These are phyloP conservation scores for Paxillus ammoniavirescens DNA, from an alignment of 768 basidiomycete species.

Conservation along the genomic window DNA sequence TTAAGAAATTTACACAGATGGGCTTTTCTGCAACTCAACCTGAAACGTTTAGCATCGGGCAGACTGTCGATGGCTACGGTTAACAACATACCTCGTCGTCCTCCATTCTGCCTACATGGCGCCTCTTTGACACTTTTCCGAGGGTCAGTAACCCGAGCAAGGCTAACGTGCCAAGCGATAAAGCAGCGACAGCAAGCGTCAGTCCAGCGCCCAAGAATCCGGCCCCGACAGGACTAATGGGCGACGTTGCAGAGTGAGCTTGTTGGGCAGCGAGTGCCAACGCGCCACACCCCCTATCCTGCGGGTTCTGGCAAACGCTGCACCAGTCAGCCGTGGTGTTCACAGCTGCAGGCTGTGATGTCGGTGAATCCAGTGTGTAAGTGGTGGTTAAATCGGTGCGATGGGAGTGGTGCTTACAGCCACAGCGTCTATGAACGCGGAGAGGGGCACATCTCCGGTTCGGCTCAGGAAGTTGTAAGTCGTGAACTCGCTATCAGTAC, in stretches of 20 bases:
- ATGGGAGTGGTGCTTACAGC: slow-evolving; percentile 25
- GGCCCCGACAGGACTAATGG: slow-evolving; percentile 56
- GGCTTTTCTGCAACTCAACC: slow-evolving; percentile 23
- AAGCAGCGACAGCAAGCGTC: slow-evolving; percentile 41
- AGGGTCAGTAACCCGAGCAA: slow-evolving; percentile 40
- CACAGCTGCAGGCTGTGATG: slow-evolving; percentile 44
- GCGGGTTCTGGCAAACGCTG: slow-evolving; percentile 51
- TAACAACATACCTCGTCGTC: slow-evolving; percentile 21
- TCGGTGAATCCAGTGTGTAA: slow-evolving; percentile 1
- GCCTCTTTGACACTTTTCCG: slow-evolving; percentile 13
- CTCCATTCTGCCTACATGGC: neutral
- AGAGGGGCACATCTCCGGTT: slow-evolving; percentile 52
- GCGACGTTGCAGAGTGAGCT: slow-evolving; percentile 31
- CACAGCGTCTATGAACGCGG: slow-evolving; percentile 45
- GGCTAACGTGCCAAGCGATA: slow-evolving; percentile 37
- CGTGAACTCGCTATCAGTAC: slow-evolving; percentile 48
- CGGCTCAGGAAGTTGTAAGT: slow-evolving; percentile 47
- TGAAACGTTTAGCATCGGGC: slow-evolving; percentile 7
- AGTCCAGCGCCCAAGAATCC: slow-evolving; percentile 67
- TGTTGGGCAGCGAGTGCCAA: slow-evolving; percentile 34
- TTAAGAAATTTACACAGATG: neutral
- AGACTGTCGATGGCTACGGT: neutral
- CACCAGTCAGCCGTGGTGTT: slow-evolving; percentile 61
- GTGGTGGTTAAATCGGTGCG: neutral
- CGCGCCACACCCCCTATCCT: slow-evolving; percentile 56